Evolutionary conservation across 2,329 filamentous ascomycete genomes (phyloP).

Genomic region (Trichocomaceae sp.): DNA sequence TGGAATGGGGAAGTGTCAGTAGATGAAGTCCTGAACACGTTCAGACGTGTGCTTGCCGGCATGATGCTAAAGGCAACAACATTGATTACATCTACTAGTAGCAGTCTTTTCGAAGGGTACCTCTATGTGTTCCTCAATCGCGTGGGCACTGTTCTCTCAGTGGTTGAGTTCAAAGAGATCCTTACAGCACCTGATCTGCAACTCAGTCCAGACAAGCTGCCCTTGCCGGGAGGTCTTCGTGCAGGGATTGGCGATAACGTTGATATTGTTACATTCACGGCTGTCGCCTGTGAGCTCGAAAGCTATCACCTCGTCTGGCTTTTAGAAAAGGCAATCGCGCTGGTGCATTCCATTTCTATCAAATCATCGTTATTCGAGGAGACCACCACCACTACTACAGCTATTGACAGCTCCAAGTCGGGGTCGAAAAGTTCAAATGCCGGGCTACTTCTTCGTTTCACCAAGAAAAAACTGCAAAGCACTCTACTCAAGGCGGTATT

Average conservation of each 20-base stretch:
- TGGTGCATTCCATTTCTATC: slow-evolving; percentile 17
- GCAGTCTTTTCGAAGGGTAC: slow-evolving; percentile 36
- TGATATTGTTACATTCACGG: slow-evolving; percentile 18
- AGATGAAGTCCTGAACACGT: slow-evolving; percentile 17
- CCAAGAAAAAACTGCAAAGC: slow-evolving; percentile 31
- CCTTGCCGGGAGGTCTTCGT: slow-evolving; percentile 27
- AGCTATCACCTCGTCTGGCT: slow-evolving; percentile 31
- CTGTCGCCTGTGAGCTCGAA: slow-evolving; percentile 27
- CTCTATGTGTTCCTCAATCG: slow-evolving; percentile 33
- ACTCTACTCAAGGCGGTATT: slow-evolving; percentile 39
- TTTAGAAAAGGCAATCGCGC: slow-evolving; percentile 24
- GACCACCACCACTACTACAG: neutral
- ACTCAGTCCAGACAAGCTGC: slow-evolving; percentile 20
- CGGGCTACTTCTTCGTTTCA: slow-evolving; percentile 16
- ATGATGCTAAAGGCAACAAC: slow-evolving; percentile 28
- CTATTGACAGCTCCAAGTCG: neutral
- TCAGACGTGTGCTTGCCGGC: slow-evolving; percentile 23
- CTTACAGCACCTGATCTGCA: slow-evolving; percentile 21
- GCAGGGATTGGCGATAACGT: slow-evolving; percentile 15
- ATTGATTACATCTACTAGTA: slow-evolving; percentile 21
- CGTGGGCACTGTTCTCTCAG: slow-evolving; percentile 35
- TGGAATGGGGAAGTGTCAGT: neutral
- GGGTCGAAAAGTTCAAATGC: neutral
- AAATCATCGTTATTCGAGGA: slow-evolving; percentile 9
- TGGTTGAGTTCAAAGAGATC: slow-evolving; percentile 35